Conservation (phyloP, 768 basidiomycete species). For the Multifurca ochricompacta region DNA sequence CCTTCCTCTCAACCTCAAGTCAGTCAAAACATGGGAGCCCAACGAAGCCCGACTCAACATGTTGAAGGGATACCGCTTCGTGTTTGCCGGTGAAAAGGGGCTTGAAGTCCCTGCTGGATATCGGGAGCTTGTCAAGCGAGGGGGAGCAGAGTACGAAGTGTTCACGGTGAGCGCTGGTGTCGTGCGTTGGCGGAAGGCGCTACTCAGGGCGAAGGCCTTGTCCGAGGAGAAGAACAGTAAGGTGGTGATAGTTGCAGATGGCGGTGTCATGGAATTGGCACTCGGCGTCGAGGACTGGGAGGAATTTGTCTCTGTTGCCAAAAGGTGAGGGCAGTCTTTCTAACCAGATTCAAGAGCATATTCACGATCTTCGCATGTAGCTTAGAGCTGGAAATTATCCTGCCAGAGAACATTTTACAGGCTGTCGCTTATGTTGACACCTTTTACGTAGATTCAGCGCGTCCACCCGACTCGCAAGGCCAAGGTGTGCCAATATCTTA, state of each 20-base stretch:
- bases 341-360: neutral
- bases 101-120: conserved; percentile 42
- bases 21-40: conserved; percentile 55
- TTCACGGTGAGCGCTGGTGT: conserved; percentile 47
- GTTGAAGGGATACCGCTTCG: conserved; percentile 45
- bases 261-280: conserved; percentile 37
- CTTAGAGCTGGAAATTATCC: conserved; percentile 36
- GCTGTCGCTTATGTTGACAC: conserved; percentile 36
- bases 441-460: conserved; percentile 33
- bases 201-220: conserved; percentile 48
- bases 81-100: conserved; percentile 51
- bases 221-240: conserved; percentile 19
- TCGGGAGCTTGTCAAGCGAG: conserved; percentile 47
- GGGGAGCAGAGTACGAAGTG: conserved; percentile 53
- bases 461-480: conserved; percentile 21
- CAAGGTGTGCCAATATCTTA: conserved; percentile 6
- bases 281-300: conserved; percentile 51
- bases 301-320: conserved; percentile 43
- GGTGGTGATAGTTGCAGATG: conserved; percentile 47
- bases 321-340: conserved; percentile 32
- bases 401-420: conserved; percentile 42
- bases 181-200: conserved; percentile 42
- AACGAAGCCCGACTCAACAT: conserved; percentile 55
- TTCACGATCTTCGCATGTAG: conserved; percentile 24
- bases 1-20: conserved; percentile 42